These are phyloP conservation scores for Euptelea pleiosperma DNA, from an alignment of 164 flowering plant species.

Conservation along the genomic window DNA sequence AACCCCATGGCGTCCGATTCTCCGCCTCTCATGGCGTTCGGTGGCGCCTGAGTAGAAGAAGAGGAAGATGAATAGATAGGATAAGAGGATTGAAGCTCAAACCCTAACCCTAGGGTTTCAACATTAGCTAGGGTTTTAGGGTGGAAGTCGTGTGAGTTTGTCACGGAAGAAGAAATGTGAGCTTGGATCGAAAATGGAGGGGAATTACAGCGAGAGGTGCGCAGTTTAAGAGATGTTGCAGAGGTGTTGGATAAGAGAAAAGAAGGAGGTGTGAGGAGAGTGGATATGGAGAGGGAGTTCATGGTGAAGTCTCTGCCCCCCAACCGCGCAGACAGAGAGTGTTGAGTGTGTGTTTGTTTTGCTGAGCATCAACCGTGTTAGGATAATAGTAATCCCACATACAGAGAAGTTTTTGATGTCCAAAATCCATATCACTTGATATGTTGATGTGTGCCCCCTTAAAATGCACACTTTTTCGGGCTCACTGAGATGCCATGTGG, in stretches of 20 bases:
- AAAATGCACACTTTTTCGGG: no score
- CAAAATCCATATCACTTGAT: no score
- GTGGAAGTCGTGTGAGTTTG: constrained; percentile 3
- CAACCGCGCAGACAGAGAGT: no score
- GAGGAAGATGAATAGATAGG: constrained; percentile 10
- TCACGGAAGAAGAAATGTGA: constrained; percentile 15
- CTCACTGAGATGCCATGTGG: no score
- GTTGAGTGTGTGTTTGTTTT: no score
- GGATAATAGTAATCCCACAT: no score
- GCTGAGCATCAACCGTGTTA: no score
- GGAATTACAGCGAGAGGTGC: constrained; percentile 11
- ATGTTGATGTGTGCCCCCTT: no score
- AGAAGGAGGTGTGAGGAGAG: constrained; percentile 20
- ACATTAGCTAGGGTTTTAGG: constrained; percentile 3
- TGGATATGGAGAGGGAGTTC: constrained; percentile 26
- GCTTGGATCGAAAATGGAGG: constrained; percentile 5
- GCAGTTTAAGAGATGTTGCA: constrained; percentile 19
- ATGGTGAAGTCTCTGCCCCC: constrained; percentile 13
- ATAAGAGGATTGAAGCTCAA: background rate
- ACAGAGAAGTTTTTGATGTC: no score
- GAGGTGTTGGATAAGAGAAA: constrained; percentile 7
- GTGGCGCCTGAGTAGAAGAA: constrained; percentile 47
- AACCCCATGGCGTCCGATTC: constrained; percentile 75
- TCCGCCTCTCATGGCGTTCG: constrained; percentile 48
- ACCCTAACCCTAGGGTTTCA: constrained; percentile 8